phyloP scores from a whole-genome alignment of 1,284 basidiomycete species.

The Ganoderma leucocontextum region DNA sequence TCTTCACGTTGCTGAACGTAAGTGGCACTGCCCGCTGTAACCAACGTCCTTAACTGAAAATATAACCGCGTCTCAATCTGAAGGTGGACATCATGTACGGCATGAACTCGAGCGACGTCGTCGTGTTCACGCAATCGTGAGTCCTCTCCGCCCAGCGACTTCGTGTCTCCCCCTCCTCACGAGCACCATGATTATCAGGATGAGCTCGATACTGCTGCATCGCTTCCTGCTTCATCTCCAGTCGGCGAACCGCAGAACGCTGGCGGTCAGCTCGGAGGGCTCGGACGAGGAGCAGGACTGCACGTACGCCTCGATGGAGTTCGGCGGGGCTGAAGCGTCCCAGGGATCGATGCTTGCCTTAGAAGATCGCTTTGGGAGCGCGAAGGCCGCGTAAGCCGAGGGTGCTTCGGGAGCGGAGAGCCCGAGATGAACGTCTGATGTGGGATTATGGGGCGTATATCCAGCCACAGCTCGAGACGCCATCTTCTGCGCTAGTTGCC shows the following conservation, averaged over 20 bases:
- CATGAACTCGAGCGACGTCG: slow-evolving; percentile 9
- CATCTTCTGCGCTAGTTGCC: no score
- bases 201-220: not conserved
- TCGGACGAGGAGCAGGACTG: not conserved
- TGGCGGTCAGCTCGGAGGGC: not conserved
- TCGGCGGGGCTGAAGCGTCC: not conserved
- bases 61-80: not conserved
- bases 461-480: no score
- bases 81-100: slow-evolving; percentile 7
- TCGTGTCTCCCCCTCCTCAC: not conserved
- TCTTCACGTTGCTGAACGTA: not conserved
- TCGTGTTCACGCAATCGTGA: slow-evolving; percentile 3
- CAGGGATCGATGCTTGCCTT: slow-evolving; percentile 1
- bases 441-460: no score
- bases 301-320: not conserved
- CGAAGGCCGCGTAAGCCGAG: not conserved
- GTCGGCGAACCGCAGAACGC: not conserved
- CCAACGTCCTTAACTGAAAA: no score
- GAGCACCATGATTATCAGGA: not conserved
- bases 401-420: not conserved
- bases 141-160: not conserved
- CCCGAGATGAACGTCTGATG: not conserved
- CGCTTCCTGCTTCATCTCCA: slow-evolving; percentile 6
- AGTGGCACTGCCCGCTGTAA: not conserved
- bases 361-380: not conserved